Base-by-base conservation (phyloP, 176 grass and related monocot genomes). In the Tuctoria greenei region DNA sequence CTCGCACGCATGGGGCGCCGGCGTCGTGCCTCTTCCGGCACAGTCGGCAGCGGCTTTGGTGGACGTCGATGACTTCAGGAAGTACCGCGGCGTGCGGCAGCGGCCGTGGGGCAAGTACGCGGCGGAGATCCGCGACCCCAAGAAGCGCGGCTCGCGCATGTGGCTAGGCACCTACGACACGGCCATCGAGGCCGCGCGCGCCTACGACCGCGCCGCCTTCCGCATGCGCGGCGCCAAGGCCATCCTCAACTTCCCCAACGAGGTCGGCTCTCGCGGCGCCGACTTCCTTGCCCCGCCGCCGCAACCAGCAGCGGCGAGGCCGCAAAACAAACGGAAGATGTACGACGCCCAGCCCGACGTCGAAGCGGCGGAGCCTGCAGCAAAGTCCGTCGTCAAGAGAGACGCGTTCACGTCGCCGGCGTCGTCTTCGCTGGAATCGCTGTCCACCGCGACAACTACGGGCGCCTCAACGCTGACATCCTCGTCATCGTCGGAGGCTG, bases 101-200 rank as follows among this genome's bases (percentile, higher is more conserved):
- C 79, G 95, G 64, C 91, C 88, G 58, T 98, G 95, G 95, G 95
- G 95, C 8, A 98, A 92, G 84, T 98, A 79, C 44, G 91, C 91
- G 10, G 95, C 95, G 64, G 95, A 98, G 80, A 98, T 98, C 88
- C 89, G 95, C 0, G 95, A 98, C 76, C 85, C 91, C 0, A 92
- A 90, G 40, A 86, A 69, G 81, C 88, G 79, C 27, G 91, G 95
- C 15, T 89, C 86, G 35, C 83, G 95, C 23, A 78, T 94, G 51
- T 98, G 95, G 95, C 91, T 98, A 28, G 95, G 95, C 54, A 98
- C 95, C 26, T 98, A 91, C 85, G 91, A 90, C 76, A 94, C 84
- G 14, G 89, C 88, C 74, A 43, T 94, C 74, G 95, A 88, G 79
- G 95, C 87, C 7, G 95, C 95, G 51, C 76, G 79, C 25, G 95